Evolutionary conservation across 257 asterid species (phyloP).

Genomic region (Ligustrum vulgare): DNA sequence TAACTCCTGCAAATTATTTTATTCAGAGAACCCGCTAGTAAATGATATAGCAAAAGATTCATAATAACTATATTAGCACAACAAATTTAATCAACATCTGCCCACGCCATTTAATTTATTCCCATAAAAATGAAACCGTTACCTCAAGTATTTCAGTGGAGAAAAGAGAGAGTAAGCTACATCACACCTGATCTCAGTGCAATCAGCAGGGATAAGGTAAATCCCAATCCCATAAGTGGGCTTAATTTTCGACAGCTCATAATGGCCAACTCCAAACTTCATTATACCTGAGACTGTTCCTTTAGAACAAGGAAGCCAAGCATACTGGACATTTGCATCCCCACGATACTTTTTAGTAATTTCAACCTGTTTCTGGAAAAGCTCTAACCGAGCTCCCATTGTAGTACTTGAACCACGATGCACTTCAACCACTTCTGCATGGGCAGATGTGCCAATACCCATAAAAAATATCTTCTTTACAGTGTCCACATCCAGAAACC

Average conservation of each 20-base stretch:
- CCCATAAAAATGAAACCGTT: neutral
- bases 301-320: slow-evolving; percentile 87
- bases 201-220: slow-evolving; percentile 73
- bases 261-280: slow-evolving; percentile 64
- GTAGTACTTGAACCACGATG: slow-evolving; percentile 36
- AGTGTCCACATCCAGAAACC: slow-evolving; percentile 33
- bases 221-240: slow-evolving; percentile 55
- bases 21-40: neutral
- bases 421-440: slow-evolving; percentile 49
- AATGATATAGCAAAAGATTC: neutral
- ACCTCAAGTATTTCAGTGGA: neutral
- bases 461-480: slow-evolving; percentile 50
- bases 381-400: slow-evolving; percentile 57
- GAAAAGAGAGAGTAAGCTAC: slow-evolving; percentile 17
- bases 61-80: neutral
- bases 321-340: slow-evolving; percentile 64
- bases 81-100: neutral
- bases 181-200: slow-evolving; percentile 67
- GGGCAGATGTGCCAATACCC: slow-evolving; percentile 39
- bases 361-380: slow-evolving; percentile 73
- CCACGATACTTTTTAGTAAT: slow-evolving; percentile 66
- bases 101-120: neutral
- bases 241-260: slow-evolving; percentile 35
- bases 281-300: slow-evolving; percentile 43
- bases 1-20: neutral